Evolutionary conservation across 73 alveolate genomes (phyloP), one percentile per base, ranked within the genome.

Genomic region (Effrenium voratum): DNA sequence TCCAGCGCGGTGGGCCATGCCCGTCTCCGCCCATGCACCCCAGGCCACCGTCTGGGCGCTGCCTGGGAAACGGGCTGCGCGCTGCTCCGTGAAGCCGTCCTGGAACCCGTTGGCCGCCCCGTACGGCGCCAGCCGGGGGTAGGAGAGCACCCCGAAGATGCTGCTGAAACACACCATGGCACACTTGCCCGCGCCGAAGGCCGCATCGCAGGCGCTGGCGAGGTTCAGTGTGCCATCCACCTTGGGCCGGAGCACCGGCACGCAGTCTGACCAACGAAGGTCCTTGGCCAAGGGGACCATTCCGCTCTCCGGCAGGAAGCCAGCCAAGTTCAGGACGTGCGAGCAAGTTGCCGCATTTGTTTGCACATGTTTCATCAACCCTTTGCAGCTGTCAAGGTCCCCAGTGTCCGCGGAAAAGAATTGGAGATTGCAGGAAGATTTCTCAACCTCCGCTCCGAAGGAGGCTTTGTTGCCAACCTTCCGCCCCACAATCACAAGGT

Each of bases 1-100:
- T 19, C 94, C 94, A 0, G 94, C 94, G 3, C 93, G 93, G 38
- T 84, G 93, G 36, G 93, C 93, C 93, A 86, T 86, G 19, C 94
- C 94, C 0, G 94, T 57, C 68, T 86, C 94, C 28, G 94, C 94
- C 94, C 94, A 86, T 26, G 94, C 94, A 63, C 94, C 94, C 94
- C 94, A 86, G 68, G 94, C 82, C 2, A 86, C 94, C 24, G 94
- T 83, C 73, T 60, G 83, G 22, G 94, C 94, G n/a, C n/a, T n/a
- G 47, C 66, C 66, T 30, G 57, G 79, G 5, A 82, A 82, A 28
- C 44, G 28, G 72, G 94, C 82, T 6, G 94, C 38, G 26, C 94
- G 81, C 45, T 60, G 82, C 38, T 15, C 83, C 19, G 80, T 86
- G 68, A 86, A 59, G 10, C 94, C 94, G 47, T 86, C 94, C 32